Conservation (phyloP, 2,329 filamentous ascomycete species). For the Fusarium sp. region DNA sequence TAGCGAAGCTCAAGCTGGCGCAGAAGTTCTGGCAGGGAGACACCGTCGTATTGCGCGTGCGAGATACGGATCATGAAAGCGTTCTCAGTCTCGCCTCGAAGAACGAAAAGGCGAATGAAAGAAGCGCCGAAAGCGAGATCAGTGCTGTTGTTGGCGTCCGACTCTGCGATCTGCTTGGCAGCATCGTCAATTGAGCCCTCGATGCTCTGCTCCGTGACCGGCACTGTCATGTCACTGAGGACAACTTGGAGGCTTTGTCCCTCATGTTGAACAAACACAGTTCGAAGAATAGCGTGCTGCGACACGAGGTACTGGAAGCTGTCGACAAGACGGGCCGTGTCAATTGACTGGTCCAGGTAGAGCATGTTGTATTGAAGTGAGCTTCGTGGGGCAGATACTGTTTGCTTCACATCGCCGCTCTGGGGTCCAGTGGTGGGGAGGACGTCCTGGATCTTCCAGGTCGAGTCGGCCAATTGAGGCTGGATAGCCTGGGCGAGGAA, state of each 20-base stretch:
- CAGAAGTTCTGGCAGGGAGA: constrained; percentile 57
- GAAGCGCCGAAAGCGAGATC: constrained; percentile 24
- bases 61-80: constrained; percentile 51
- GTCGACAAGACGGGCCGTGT: constrained; percentile 22
- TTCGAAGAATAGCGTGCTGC: constrained; percentile 40
- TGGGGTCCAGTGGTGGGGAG: constrained; percentile 39
- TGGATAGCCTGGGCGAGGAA: constrained; percentile 30
- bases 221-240: constrained; percentile 27
- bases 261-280: constrained; percentile 38
- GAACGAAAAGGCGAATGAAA: constrained; percentile 36
- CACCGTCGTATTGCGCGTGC: constrained; percentile 62
- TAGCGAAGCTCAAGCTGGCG: constrained; percentile 55
- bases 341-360: constrained; percentile 41
- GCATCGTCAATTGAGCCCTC: constrained; percentile 23
- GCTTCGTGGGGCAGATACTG: constrained; percentile 37
- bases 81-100: constrained; percentile 31
- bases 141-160: constrained; percentile 17
- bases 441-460: constrained; percentile 39
- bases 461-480: constrained; percentile 29
- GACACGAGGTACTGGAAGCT: constrained; percentile 40
- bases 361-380: constrained; percentile 45
- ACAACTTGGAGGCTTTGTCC: constrained; percentile 36
- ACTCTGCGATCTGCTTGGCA: constrained; percentile 32
- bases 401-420: constrained; percentile 35
- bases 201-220: constrained; percentile 16